Evolutionary conservation across 2,329 filamentous ascomycete species (phyloP), one percentile per base, ranked within the genome.

Genomic region (Colletotrichum paranaense): DNA sequence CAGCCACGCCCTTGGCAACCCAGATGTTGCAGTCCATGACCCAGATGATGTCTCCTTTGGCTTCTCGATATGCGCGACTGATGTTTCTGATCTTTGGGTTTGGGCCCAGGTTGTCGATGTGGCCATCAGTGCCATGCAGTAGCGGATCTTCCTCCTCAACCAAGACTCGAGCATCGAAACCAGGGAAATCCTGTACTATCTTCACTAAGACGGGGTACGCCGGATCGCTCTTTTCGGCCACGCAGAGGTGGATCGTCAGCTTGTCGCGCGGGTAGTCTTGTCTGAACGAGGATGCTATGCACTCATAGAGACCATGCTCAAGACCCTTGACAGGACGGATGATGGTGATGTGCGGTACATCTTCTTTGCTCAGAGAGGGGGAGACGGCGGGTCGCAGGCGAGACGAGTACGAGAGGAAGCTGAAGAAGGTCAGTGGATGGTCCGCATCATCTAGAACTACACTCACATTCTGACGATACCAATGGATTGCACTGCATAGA

Each of bases 81-180:
- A 98, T 94, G 81, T 99, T 99, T 63, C 97, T 89, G 77, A 99
- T 97, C 86, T 99, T 99, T n/a, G 97, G 97, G 79, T 99, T 99
- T 1, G 97, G 97, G 0, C 97, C 97, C 69, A 98, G 88, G 69
- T 90, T 88, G 75, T 88, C 83, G 62, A 83, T 78, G 59, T 87
- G 83, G 66, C 87, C 88, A 12, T 84, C 82, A 38, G 85, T 78
- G 35, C 87, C 88, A 66, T 90, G 88, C 9, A 97, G 85, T 35
- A 91, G 82, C 0, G 93, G 91, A 80, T 98, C 95, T 73, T 97
- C 93, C 62, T 93, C 90, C 84, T 98, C 96, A 60, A 98, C 87
- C 12, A 95, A 88, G 4, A 98, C 86, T 65, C 88, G 88, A 2
- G 91, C 92, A 82, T 98, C 92, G 77, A 91, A 89, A 14, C 85